Conservation (phyloP, 2,329 filamentous ascomycete genomes). For the Aspergillus phoenicis region DNA sequence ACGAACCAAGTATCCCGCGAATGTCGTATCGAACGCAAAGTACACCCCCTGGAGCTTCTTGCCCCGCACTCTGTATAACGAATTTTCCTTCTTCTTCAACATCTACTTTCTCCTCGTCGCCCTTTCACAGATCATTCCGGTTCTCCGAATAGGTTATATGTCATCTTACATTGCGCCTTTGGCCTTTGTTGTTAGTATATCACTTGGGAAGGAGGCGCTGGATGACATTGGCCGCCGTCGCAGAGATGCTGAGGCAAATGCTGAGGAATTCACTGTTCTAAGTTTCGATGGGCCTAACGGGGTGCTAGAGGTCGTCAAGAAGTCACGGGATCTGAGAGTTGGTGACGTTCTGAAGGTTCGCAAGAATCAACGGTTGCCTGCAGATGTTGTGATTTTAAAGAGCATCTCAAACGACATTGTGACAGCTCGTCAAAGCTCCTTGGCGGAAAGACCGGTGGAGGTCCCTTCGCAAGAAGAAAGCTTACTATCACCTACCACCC, state of each 20-base stretch:
- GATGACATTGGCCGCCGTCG: constrained; percentile 87
- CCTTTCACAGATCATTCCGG: constrained; percentile 86
- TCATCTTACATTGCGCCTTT: constrained; percentile 92
- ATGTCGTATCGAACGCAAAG: constrained; percentile 94
- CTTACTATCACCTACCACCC: constrained; percentile 18
- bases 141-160: constrained; percentile 88
- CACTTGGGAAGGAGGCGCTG: constrained; percentile 90
- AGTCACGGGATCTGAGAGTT: constrained; percentile 85
- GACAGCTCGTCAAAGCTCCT: constrained; percentile 29
- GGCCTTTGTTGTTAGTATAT: constrained; percentile 88
- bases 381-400: constrained; percentile 91
- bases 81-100: constrained; percentile 99
- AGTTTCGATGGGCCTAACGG: constrained; percentile 59
- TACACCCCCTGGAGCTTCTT: constrained; percentile 95
- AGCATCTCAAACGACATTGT: constrained; percentile 64
- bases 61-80: constrained; percentile 92
- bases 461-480: constrained; percentile 29
- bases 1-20: constrained; percentile 77
- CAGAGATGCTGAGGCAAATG: constrained; percentile 90
- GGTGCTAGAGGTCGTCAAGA: constrained; percentile 71
- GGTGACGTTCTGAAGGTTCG: constrained; percentile 91
- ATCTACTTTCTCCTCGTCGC: constrained; percentile 97
- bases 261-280: constrained; percentile 81
- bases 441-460: constrained; percentile 28
- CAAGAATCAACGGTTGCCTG: constrained; percentile 91